These are phyloP conservation scores for Centrapalus pauciflorus DNA, from an alignment of 129 eudicot genomes.

Conservation along the genomic window DNA sequence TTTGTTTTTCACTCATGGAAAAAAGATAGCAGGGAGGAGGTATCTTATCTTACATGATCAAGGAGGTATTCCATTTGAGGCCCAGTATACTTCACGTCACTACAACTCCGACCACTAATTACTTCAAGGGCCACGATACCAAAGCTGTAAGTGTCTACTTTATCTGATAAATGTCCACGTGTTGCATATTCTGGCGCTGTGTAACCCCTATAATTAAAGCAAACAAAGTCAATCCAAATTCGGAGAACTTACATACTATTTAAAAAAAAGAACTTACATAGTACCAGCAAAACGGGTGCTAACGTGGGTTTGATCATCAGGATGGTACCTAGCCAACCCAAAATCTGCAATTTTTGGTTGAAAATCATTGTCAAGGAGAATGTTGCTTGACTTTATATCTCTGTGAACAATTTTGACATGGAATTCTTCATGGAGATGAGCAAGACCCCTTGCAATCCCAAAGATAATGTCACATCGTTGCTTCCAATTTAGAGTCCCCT, in stretches of 20 bases:
- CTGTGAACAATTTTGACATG: constrained; percentile 62
- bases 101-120: constrained; percentile 49
- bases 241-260: background rate
- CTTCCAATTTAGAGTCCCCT: constrained; percentile 49
- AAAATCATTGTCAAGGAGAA: constrained; percentile 45
- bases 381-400: constrained; percentile 61
- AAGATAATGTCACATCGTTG: constrained; percentile 47
- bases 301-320: constrained; percentile 52
- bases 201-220: constrained; percentile 44
- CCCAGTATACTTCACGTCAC: constrained; percentile 18
- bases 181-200: constrained; percentile 64
- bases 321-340: constrained; percentile 56
- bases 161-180: constrained; percentile 47
- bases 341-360: constrained; percentile 70
- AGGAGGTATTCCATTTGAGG: constrained; percentile 43
- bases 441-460: constrained; percentile 64
- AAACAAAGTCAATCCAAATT: background rate
- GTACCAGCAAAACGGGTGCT: constrained; percentile 70
- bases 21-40: background rate
- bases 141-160: constrained; percentile 54
- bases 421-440: constrained; percentile 52
- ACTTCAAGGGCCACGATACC: constrained; percentile 52
- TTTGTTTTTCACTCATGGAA: background rate
- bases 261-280: constrained; percentile 32
- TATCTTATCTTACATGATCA: constrained; percentile 33